Base-by-base conservation (phyloP, 768 basidiomycete genomes). In the Pulveroboletus sp. region DNA sequence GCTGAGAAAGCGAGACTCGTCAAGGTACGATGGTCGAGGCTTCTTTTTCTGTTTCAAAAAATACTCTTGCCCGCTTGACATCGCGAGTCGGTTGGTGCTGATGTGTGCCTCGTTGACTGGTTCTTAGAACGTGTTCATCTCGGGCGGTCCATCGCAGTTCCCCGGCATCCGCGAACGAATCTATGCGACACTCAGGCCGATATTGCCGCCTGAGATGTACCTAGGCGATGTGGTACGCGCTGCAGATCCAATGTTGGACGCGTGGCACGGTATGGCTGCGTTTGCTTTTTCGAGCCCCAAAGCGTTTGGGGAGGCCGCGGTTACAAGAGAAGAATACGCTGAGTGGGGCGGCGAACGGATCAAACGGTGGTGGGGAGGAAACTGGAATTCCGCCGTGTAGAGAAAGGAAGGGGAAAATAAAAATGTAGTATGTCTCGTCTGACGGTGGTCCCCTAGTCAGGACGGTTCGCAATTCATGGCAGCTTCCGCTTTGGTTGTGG, bases 261-360 rank as follows among this genome's bases (percentile, higher is more conserved):
- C 93, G 14, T 99, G 94, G 94, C 76, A 79, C 37, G 96, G 96
- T 7, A 94, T 99, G 92, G 89, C 89, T 12, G 76, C 76, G 43
- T 86, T 86, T 60, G 80, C 82, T 43, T 86, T 86, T 60, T 80
- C 82, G 35, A 67, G 65, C 55, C 79, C 79, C n/a, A 69, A 72
- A 0, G 80, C 76, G 50, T 85, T 87, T 58, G 50, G 57, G 39
- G 65, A 63, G 30, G 77, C 81, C 1, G 76, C 79, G 3, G 79
- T 95, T 35, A 89, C 85, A 14, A 76, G 74, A 58, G 81, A 77
- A 5, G 90, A 97, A 64, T 99, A 97, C 57, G 83, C 91, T 8
- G 96, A 99, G 66, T 79, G 82, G 69, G 95, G 96, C 0, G 82
- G 81, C 2, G 93, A 96, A 67, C 78, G 90, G 52, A 74, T 94